These are phyloP conservation scores for Coriolopsis trogii DNA, from an alignment of 1,284 basidiomycete genomes.

Conservation along the genomic window DNA sequence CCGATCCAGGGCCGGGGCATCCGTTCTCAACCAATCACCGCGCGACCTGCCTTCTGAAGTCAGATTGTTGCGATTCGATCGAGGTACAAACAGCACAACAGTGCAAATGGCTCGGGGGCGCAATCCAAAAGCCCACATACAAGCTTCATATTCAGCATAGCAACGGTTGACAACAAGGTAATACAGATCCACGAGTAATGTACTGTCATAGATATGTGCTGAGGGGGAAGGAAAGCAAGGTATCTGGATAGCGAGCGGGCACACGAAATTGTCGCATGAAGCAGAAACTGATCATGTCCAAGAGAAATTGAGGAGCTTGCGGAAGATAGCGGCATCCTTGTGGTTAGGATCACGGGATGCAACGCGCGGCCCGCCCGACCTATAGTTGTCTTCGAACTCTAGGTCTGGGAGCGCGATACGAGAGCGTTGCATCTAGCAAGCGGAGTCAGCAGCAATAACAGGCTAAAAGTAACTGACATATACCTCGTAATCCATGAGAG, in stretches of 20 bases:
- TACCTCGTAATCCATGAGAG: conserved; percentile 70
- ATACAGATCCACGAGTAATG: conserved; percentile 31
- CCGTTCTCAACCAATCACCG: not conserved
- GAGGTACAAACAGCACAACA: too few relatives aligned
- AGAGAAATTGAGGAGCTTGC: conserved; percentile 33
- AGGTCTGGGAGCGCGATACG: conserved; percentile 43
- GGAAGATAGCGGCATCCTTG: conserved; percentile 30
- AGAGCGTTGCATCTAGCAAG: conserved; percentile 57
- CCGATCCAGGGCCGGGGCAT: not conserved
- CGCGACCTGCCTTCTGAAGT: not conserved
- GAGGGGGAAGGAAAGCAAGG: conserved; percentile 26
- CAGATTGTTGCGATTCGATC: too few relatives aligned
- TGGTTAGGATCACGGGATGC: conserved; percentile 26
- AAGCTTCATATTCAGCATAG: conserved; percentile 29
- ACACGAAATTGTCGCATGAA: conserved; percentile 3
- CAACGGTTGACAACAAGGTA: conserved; percentile 28
- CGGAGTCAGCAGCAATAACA: not conserved
- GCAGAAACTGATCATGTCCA: conserved; percentile 26
- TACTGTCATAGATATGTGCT: conserved; percentile 29
- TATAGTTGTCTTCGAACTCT: conserved; percentile 25
- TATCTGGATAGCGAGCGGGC: conserved; percentile 21
- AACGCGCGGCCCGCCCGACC: conserved; percentile 18
- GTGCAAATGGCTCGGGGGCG: too few relatives aligned
- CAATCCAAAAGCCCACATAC: conserved; percentile 24
- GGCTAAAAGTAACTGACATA: conserved; percentile 18